These are phyloP conservation scores for Sonneratia alba DNA, from an alignment of 345 rosid species.

Conservation along the genomic window DNA sequence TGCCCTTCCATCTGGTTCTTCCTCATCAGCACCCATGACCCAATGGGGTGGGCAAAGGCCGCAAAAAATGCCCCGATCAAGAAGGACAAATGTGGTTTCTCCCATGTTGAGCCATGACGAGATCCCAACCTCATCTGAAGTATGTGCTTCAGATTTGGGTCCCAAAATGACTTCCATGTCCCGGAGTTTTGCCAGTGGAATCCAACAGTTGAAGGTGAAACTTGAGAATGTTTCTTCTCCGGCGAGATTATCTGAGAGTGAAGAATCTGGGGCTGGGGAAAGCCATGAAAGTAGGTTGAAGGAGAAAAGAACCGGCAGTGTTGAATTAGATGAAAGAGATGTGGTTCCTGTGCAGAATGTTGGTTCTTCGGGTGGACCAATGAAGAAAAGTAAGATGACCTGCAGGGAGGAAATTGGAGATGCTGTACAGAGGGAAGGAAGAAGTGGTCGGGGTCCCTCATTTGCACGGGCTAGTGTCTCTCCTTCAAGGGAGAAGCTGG, in stretches of 20 bases:
- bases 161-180: conserved; percentile 25
- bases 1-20: conserved; percentile 33
- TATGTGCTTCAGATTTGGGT: conserved; percentile 27
- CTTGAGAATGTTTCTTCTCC: conserved; percentile 40
- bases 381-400: conserved; percentile 29
- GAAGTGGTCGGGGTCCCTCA: conserved; percentile 34
- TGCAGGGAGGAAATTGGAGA: conserved; percentile 34
- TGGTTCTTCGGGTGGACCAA: conserved; percentile 18
- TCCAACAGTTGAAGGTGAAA: conserved; percentile 31
- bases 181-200: conserved; percentile 23
- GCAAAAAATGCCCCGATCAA: conserved; percentile 44
- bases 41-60: conserved; percentile 56
- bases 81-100: conserved; percentile 46
- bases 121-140: conserved; percentile 32
- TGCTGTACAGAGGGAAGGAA: conserved; percentile 41
- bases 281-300: conserved; percentile 26
- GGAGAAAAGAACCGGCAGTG: conserved; percentile 23
- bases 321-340: conserved; percentile 27
- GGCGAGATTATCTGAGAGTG: conserved; percentile 45
- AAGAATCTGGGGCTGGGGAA: conserved; percentile 42
- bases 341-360: conserved; percentile 15
- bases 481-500: conserved; percentile 34
- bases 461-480: conserved; percentile 26
- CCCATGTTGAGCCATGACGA: conserved; percentile 48
- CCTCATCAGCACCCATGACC: conserved; percentile 37